Evolutionary conservation across 1,284 basidiomycete genomes (phyloP).

Genomic region (Ustilago hordei): DNA sequence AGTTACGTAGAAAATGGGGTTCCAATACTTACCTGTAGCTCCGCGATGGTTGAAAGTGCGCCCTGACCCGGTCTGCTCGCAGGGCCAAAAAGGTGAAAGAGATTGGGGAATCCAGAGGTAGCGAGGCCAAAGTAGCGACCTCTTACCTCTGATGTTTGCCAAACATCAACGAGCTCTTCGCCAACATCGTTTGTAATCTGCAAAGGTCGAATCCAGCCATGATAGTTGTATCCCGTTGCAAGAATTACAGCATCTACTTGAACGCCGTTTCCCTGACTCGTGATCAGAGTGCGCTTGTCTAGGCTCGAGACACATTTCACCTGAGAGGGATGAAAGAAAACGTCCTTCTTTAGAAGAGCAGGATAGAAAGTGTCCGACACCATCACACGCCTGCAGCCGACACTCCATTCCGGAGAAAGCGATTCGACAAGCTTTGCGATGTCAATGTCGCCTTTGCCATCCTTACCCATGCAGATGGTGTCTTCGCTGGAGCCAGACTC

Average conservation of each 20-base stretch:
- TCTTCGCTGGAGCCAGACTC: background rate
- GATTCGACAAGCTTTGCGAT: background rate
- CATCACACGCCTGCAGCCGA: background rate
- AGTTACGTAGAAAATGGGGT: background rate
- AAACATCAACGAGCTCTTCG: background rate
- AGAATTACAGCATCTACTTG: background rate
- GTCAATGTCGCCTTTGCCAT: background rate
- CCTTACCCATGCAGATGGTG: background rate
- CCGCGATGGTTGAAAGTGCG: background rate
- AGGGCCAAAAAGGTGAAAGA: background rate
- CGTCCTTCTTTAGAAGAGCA: background rate
- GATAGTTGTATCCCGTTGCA: background rate
- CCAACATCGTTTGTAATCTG: background rate
- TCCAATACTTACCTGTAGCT: background rate
- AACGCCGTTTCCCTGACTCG: background rate
- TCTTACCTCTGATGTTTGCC: background rate
- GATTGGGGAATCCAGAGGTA: background rate
- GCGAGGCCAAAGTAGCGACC: background rate
- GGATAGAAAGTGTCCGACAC: background rate
- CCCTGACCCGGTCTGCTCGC: background rate
- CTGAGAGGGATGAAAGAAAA: background rate
- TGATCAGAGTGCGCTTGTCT: background rate
- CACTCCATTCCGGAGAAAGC: background rate
- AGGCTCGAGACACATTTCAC: background rate
- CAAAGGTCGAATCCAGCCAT: background rate